Evolutionary conservation across 306 rosid species (phyloP).

Genomic region (Citrullus colocynthis): DNA sequence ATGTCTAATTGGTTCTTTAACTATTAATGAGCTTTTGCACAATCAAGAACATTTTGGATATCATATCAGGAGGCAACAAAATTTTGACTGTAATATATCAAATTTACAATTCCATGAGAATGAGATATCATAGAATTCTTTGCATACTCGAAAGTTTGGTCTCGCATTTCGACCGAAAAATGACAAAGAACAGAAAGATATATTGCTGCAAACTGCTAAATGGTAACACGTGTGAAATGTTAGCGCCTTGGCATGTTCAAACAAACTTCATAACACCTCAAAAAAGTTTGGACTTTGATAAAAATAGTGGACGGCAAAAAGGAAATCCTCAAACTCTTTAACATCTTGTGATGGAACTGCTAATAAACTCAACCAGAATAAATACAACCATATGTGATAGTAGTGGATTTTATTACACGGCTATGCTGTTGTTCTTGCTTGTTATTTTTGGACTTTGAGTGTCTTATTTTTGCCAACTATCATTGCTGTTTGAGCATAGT

Average conservation of each 20-base stretch:
- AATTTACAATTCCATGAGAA: background rate
- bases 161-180: background rate
- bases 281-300: background rate
- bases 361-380: slow-evolving; percentile 10
- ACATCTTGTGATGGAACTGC: background rate
- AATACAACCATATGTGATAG: background rate
- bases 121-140: background rate
- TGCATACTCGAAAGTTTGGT: background rate
- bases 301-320: background rate
- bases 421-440: background rate
- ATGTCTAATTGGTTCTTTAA: too few relatives aligned
- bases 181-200: background rate
- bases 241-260: background rate
- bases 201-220: background rate
- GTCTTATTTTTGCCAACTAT: background rate
- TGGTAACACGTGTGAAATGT: background rate
- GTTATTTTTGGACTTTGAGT: background rate
- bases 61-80: too few relatives aligned
- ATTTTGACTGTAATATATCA: background rate
- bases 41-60: too few relatives aligned
- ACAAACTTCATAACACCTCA: background rate
- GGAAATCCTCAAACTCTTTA: background rate
- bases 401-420: background rate
- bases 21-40: too few relatives aligned
- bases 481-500: background rate